Percentiles rank a stretch among this genome's conserved stretches.
Evolutionary conservation across 2,329 filamentous ascomycete species (phyloP).

Genomic region (Sporothrix pallida): DNA sequence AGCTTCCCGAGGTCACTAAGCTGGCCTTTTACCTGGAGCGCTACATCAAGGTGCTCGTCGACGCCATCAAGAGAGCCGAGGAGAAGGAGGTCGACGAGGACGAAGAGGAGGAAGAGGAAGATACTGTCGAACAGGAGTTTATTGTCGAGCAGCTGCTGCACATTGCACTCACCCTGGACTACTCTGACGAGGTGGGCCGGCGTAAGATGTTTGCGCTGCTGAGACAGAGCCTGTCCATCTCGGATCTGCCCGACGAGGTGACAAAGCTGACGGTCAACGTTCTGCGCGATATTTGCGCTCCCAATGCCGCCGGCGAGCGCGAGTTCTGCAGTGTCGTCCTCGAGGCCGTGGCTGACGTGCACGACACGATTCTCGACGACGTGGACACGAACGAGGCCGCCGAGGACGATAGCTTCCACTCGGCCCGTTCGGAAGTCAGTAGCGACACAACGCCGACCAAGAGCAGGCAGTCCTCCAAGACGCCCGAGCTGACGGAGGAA

Average conservation of each 20-base stretch:
- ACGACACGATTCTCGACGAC: slow-evolving; percentile 86
- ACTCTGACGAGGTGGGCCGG: slow-evolving; percentile 94
- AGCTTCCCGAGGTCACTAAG: slow-evolving; percentile 91
- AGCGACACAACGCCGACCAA: slow-evolving; percentile 64
- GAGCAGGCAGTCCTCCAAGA: slow-evolving; percentile 46
- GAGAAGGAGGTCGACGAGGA: slow-evolving; percentile 63
- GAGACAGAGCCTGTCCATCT: slow-evolving; percentile 81
- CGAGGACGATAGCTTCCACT: slow-evolving; percentile 90
- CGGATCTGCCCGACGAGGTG: slow-evolving; percentile 88
- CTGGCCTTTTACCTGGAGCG: slow-evolving; percentile 85
- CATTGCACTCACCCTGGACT: slow-evolving; percentile 89
- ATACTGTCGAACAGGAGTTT: slow-evolving; percentile 89
- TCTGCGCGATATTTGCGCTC: slow-evolving; percentile 81
- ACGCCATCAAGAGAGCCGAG: slow-evolving; percentile 64
- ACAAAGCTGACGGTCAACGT: slow-evolving; percentile 87
- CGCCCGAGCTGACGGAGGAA: slow-evolving; percentile 62
- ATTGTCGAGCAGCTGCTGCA: slow-evolving; percentile 94
- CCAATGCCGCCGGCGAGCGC: slow-evolving; percentile 72
- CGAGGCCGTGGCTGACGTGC: slow-evolving; percentile 94
- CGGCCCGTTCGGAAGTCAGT: slow-evolving; percentile 84
- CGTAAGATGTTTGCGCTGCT: slow-evolving; percentile 95
- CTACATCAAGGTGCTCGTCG: slow-evolving; percentile 73
- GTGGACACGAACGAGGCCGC: slow-evolving; percentile 56
- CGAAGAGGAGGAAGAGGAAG: slow-evolving; percentile 75
- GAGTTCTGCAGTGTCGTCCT: slow-evolving; percentile 86